A percentile compares a stretch with the other conserved stretches of the same genome.
These are phyloP conservation scores for Schoenoplectus tabernaemontani DNA, from an alignment of 202 grass and related monocot species.

Conservation along the genomic window DNA sequence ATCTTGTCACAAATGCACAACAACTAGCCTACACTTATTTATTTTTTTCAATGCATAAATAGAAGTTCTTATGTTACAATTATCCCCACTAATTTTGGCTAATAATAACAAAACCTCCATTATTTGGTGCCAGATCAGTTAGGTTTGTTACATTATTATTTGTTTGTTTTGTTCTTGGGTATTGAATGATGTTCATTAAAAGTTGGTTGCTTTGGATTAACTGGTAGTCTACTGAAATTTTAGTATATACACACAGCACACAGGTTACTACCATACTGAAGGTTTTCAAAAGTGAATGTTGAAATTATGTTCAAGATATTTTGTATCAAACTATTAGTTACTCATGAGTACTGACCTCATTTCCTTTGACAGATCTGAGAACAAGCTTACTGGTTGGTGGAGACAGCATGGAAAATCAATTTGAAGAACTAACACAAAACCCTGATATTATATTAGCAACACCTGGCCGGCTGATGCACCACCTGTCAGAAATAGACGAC, in stretches of 20 bases:
- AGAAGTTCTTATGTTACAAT: background rate
- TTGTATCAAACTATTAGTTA: background rate
- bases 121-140: background rate
- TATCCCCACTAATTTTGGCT: background rate
- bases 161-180: background rate
- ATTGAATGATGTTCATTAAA: background rate
- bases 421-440: conserved; percentile 73
- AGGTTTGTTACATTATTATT: background rate
- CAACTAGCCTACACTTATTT: background rate
- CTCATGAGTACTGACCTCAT: background rate
- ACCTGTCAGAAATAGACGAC: conserved; percentile 65
- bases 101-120: background rate
- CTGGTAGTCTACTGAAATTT: background rate
- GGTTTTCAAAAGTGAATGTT: background rate
- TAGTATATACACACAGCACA: background rate
- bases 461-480: conserved; percentile 85
- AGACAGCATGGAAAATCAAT: conserved; percentile 91
- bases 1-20: too few species aligned
- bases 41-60: background rate
- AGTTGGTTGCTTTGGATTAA: background rate
- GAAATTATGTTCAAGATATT: background rate
- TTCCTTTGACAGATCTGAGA: conserved; percentile 45
- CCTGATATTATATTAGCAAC: conserved; percentile 99
- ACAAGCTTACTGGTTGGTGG: conserved; percentile 85
- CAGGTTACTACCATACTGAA: background rate